Base-by-base conservation (phyloP, 768 basidiomycete genomes). In the Boletus speciosus region DNA sequence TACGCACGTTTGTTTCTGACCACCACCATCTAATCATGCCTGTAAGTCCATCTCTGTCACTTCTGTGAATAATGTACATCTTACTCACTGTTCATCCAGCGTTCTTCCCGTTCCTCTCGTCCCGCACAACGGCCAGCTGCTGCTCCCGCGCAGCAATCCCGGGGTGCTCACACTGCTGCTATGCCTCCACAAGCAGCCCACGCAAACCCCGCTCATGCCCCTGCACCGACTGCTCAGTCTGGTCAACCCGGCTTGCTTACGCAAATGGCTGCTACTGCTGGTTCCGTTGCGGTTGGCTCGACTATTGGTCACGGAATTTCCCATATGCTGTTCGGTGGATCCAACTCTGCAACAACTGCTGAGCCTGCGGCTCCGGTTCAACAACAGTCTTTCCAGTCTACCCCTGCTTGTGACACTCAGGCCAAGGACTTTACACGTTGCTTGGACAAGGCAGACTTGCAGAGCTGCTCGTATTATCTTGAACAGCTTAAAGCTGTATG, bases 251-350 rank as follows among this genome's bases (percentile, higher is more conserved):
- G 91, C 14, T 76, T 93, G 79, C 51, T 93, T 16, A 78, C 82
- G 0, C 87, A 90, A 65, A 93, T 93, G 89, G 91, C 91, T 50
- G 88, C 90, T 6, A 92, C 93, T 6, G 93, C 92, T 27, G 93
- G 92, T 57, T 90, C 89, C 53, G 92, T 95, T 47, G 93, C 92
- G 6, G 76, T 91, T 46, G 93, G 93, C 25, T 93, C 90, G 8
- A 86, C 85, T 52, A 82, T 96, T 58, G 93, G 92, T 42, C 93
- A 96, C 67, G 93, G 93, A n/a, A 66, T 96, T 59, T 92, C 90
- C 39, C 81, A 71, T 70, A 92, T 94, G 90, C 82, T 95, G 56
- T 96, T 94, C 62, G 93, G 93, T 44, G 84, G 89, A 54, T 74
- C 79, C 50, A 70, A 70, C 36, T 72, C 75, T 0, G 54, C 70